Base-by-base conservation (phyloP, 768 basidiomycete genomes). In the Suillus spraguei region DNA sequence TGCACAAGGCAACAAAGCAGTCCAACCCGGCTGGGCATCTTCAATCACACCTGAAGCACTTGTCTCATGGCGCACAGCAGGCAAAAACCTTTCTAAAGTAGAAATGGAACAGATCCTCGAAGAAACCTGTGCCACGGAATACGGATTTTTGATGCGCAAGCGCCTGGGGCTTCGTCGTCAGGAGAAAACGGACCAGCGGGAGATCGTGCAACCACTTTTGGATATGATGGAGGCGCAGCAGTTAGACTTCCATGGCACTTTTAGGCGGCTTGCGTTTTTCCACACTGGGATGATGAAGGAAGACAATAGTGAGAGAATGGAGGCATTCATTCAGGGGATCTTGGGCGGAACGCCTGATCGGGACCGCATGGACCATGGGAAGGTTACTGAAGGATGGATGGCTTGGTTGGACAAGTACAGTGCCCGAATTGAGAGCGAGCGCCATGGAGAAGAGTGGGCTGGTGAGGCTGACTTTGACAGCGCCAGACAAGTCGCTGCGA, bases 181-280 rank as follows among this genome's bases (percentile, higher is more conserved):
- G 35, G 81, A 85, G 28, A 61, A 79, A 2, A 78, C 73, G 1
- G 95, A 97, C 76, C 88, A 91, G 62, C 70, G 77, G 1, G 69
- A 74, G 42, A 71, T 96, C 47, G 80, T 89, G 65, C 82, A 82
- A 9, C 89, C 90, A 1, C 81, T 96, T 47, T 80, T 98, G n/a
- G 80, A 85, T 46, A 75, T 96, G 39, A 84, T 99, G 78, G 85
- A 89, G 62, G 72, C 75, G 2, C 85, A 95, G 66, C 79, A 81
- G 58, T 81, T 98, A n/a, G 97, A 99, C 77, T 97, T 95, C 77
- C 88, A 95, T 70, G 82, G 85, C 16, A 90, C 94, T 4, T 94
- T 98, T 83, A 87, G 97, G 32, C 79, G 74, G 4, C 79, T 99
- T 10, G 79, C 81, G 2, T 76, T 74, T 47, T 95, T 97, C 83